Percentiles rank a stretch among this genome's conserved stretches.
Conservation (phyloP, 1,284 basidiomycete species). For the Cutaneotrichosporon mucoides region DNA sequence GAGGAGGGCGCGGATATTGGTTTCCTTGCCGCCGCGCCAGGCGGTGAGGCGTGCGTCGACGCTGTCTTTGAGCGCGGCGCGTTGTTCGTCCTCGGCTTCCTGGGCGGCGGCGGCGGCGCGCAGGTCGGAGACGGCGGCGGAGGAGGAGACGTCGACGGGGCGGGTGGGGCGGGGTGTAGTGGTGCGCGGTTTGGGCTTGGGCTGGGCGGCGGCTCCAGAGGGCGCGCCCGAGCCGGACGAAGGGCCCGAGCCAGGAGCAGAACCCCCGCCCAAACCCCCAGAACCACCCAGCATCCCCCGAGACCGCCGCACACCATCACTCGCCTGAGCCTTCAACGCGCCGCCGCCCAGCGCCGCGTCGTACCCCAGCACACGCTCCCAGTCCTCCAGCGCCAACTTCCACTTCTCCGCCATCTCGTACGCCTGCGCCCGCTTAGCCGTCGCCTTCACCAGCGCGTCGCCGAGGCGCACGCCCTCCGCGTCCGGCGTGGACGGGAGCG, state of each 20-base stretch:
- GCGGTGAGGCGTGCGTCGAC: constrained; percentile 70
- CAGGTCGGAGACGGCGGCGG: constrained; percentile 62
- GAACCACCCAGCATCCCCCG: constrained; percentile 57
- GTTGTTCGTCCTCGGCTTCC: constrained; percentile 71
- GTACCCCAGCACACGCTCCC: constrained; percentile 57
- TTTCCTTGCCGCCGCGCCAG: constrained; percentile 90
- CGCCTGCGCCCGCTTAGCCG: constrained; percentile 77
- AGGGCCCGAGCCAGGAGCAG: too few species aligned
- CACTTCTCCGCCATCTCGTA: constrained; percentile 84
- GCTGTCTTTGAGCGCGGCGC: constrained; percentile 69
- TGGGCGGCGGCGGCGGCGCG: constrained; percentile 61
- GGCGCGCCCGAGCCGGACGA: too few species aligned
- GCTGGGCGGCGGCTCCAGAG: not conserved
- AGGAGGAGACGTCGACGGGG: constrained; percentile 40
- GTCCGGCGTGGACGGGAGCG: constrained; percentile 33
- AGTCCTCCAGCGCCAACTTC: constrained; percentile 74
- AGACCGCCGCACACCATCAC: constrained; percentile 65
- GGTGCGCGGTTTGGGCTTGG: constrained; percentile 2
- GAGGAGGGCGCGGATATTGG: constrained; percentile 82
- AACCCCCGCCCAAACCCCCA: too few species aligned
- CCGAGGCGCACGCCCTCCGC: constrained; percentile 60
- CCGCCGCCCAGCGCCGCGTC: constrained; percentile 31
- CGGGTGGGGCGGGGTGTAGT: not conserved
- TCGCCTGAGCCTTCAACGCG: constrained; percentile 58
- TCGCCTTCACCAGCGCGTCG: constrained; percentile 76